Base-by-base conservation (phyloP, 2,329 filamentous ascomycete genomes). In the Penicillium italicum region DNA sequence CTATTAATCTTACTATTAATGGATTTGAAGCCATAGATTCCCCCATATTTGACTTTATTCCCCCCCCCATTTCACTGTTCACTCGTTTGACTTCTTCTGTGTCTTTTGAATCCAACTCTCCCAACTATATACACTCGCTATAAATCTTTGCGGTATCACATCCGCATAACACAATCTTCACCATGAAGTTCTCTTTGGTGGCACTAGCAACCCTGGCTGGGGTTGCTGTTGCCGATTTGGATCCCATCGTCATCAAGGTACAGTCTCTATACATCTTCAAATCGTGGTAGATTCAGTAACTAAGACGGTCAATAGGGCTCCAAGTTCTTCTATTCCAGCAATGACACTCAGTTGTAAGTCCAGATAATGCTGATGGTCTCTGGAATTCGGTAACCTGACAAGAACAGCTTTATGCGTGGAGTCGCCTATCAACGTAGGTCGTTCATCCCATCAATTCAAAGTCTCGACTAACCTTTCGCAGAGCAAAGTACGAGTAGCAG, bases 301-400 rank as follows among this genome's bases (percentile, higher is more conserved):
- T 44, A 52, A 46, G n/a, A 26, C 18, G 53, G 4, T 26, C 3
- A 58, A 53, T 69, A 87, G 84, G 86, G 89, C 62, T 83, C 82
- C 69, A 90, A 93, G 76, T 92, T 96, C 82, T 96, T 93, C 81
- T 91, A 88, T 80, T 81, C 89, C 73, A 88, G 85, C 72, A 88
- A 86, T 74, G 84, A 86, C 68, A 86, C 84, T 26, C 82, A 89
- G 77, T 89, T 88, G 80, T 84, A 76, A 70, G 79, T 54, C 61
- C n/a, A 14, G 84, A 22, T 26, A 9, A 4, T 9, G 1, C 11
- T 8, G 10, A 11, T 16, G 2, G 2, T 4, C 11, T 31, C 12
- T 81, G 16, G 14, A 9, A 4, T 10, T 7, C 3, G 10, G 14
- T 46, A 14, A n/a, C 50, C 50, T 65, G 83, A 80, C 33, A 18